Percentiles rank a stretch among this genome's conserved stretches.
phyloP scores from a whole-genome alignment of 148 eudicot genomes.

The Linanthus parryae region DNA sequence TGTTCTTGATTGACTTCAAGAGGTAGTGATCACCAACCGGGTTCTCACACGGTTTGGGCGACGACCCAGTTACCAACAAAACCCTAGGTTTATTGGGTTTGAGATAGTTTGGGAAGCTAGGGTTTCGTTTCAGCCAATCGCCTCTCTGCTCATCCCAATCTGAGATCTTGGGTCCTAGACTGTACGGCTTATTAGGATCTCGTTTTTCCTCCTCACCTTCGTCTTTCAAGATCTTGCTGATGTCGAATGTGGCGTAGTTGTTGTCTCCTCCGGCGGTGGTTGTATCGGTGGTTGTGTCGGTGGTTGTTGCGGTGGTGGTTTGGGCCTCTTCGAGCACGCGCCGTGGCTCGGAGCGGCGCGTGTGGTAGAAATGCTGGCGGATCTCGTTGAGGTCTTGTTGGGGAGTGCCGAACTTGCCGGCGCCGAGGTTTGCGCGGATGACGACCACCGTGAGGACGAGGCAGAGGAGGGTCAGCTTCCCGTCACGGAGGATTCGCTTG shows the following conservation, averaged over 20 bases:
- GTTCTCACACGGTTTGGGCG: slow-evolving; percentile 76
- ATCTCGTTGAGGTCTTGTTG: slow-evolving; percentile 52
- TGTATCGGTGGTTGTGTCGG: not conserved
- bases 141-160: slow-evolving; percentile 63
- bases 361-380: slow-evolving; percentile 27
- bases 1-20: slow-evolving; percentile 69
- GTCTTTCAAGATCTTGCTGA: slow-evolving; percentile 39
- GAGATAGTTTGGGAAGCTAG: slow-evolving; percentile 43
- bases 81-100: slow-evolving; percentile 57
- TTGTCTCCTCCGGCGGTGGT: slow-evolving; percentile 9
- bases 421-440: slow-evolving; percentile 59
- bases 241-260: slow-evolving; percentile 53
- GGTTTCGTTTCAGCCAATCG: slow-evolving; percentile 46
- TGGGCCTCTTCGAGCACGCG: slow-evolving; percentile 48
- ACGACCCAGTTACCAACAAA: slow-evolving; percentile 60
- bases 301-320: no score
- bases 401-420: slow-evolving; percentile 78
- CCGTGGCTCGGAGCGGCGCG: slow-evolving; percentile 45
- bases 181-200: slow-evolving; percentile 36
- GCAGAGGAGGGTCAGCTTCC: slow-evolving; percentile 59
- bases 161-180: slow-evolving; percentile 66
- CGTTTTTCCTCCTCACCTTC: slow-evolving; percentile 32
- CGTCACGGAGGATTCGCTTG: slow-evolving; percentile 34
- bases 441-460: slow-evolving; percentile 46
- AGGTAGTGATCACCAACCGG: slow-evolving; percentile 77